These are phyloP conservation scores for Scedosporium dehoogii DNA, from an alignment of 2,329 filamentous ascomycete genomes.

Conservation along the genomic window DNA sequence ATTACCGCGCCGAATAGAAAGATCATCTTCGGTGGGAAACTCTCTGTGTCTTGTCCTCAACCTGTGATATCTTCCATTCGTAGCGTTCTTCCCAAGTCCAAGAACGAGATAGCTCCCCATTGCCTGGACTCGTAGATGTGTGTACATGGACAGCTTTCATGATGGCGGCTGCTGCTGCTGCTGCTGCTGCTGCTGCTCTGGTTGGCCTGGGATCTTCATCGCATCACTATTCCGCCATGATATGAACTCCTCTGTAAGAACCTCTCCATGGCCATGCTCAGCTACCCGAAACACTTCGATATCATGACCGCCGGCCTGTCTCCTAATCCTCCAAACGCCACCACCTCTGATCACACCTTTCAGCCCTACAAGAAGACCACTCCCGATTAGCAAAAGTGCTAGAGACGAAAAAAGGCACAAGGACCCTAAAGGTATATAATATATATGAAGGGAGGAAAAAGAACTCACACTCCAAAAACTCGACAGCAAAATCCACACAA, in stretches of 20 bases:
- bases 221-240: constrained; percentile 54
- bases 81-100: too few relatives aligned
- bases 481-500: constrained; percentile 82
- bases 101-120: too few relatives aligned
- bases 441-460: not conserved
- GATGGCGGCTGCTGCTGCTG: not conserved
- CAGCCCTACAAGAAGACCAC: constrained; percentile 39
- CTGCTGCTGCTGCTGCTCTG: not conserved
- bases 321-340: constrained; percentile 73
- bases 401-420: not conserved
- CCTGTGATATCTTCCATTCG: too few relatives aligned
- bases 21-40: too few relatives aligned
- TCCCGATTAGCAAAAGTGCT: not conserved
- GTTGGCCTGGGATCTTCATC: not conserved
- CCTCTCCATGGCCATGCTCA: constrained; percentile 64
- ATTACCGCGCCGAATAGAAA: too few relatives aligned
- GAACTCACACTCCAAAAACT: constrained; percentile 64
- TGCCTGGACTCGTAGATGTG: too few relatives aligned
- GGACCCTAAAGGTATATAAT: not conserved
- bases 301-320: constrained; percentile 47
- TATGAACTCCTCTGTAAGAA: constrained; percentile 68
- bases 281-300: constrained; percentile 69
- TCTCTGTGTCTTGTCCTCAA: too few relatives aligned
- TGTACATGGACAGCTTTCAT: not conserved
- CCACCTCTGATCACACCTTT: constrained; percentile 54